Conservation (phyloP, 805 yeast genomes). For the Lipomyces kockii region DNA sequence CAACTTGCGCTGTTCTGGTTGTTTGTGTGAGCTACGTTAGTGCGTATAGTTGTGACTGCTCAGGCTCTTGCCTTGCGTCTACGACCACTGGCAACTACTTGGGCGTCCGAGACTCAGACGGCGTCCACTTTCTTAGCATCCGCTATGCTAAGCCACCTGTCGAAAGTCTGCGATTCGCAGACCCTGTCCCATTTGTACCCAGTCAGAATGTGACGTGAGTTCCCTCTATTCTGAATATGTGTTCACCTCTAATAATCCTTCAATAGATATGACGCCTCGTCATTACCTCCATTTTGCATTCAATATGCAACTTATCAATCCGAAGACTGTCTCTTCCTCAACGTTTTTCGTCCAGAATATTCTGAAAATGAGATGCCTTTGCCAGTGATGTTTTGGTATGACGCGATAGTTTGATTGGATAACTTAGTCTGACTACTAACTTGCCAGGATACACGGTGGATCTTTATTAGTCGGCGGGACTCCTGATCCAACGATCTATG, state of each 20-base stretch:
- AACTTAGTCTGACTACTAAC: conserved; percentile 37
- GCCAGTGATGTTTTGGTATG: conserved; percentile 31
- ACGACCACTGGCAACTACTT: conserved; percentile 32
- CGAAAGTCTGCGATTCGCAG: conserved; percentile 27
- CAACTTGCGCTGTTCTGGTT: conserved; percentile 7
- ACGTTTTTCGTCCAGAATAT: conserved; percentile 30
- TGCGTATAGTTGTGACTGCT: conserved; percentile 18
- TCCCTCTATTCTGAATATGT: neutral
- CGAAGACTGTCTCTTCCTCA: conserved; percentile 36
- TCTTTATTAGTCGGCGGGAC: conserved; percentile 44
- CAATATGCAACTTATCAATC: conserved; percentile 22
- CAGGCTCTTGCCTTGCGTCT: conserved; percentile 22
- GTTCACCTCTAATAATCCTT: neutral
- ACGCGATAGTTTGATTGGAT: neutral
- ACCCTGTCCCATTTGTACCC: conserved; percentile 25
- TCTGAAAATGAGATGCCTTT: neutral
- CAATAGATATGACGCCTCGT: conserved; percentile 25
- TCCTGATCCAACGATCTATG: conserved; percentile 40
- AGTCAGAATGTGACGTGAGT: conserved; percentile 13
- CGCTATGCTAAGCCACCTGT: conserved; percentile 35
- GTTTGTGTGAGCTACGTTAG: neutral
- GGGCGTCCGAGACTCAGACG: conserved; percentile 20
- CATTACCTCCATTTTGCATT: conserved; percentile 34
- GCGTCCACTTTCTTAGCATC: conserved; percentile 30
- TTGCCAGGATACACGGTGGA: conserved; percentile 49